Percentiles rank a stretch among this genome's conserved stretches.
phyloP scores from a whole-genome alignment of 2,329 filamentous ascomycete genomes.

The Nigrospora osmanthi region DNA sequence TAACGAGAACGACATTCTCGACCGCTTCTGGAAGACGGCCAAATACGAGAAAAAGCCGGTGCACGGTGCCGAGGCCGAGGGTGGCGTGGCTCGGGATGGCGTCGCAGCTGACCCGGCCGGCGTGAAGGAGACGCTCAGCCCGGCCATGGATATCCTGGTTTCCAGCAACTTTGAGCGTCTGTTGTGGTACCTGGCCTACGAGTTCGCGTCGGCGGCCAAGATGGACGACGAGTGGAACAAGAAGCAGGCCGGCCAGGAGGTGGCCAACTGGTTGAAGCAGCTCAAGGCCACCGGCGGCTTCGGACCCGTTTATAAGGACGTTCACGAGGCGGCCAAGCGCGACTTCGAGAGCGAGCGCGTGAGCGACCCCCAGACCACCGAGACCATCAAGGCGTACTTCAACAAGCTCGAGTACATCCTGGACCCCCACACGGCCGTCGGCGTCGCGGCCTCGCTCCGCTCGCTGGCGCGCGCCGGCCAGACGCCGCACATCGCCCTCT shows the following conservation, averaged over 20 bases:
- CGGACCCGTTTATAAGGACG: conserved; percentile 62
- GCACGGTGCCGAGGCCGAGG: conserved; percentile 47
- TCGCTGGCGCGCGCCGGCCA: conserved; percentile 50
- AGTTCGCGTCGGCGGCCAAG: conserved; percentile 50
- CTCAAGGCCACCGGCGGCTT: conserved; percentile 81
- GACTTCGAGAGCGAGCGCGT: conserved; percentile 78
- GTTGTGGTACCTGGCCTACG: conserved; percentile 84
- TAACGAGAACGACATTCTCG: conserved; percentile 95
- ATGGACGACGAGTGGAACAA: conserved; percentile 60
- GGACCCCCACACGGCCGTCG: conserved; percentile 89
- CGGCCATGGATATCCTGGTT: conserved; percentile 96
- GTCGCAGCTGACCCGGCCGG: conserved; percentile 60
- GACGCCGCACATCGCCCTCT: conserved; percentile 71
- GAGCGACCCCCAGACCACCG: conserved; percentile 58
- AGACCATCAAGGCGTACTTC: conserved; percentile 55
- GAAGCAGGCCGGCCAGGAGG: conserved; percentile 66
- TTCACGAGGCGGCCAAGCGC: conserved; percentile 61
- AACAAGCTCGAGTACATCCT: conserved; percentile 59
- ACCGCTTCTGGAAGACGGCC: conserved; percentile 89
- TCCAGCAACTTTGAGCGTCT: conserved; percentile 95
- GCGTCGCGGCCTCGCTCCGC: conserved; percentile 66
- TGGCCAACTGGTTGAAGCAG: conserved; percentile 68
- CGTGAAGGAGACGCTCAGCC: conserved; percentile 85
- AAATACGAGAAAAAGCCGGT: conserved; percentile 79
- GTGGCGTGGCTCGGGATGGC: conserved; percentile 57